phyloP scores from a whole-genome alignment of 805 yeast genomes.

The Lipomyces yamadae region DNA sequence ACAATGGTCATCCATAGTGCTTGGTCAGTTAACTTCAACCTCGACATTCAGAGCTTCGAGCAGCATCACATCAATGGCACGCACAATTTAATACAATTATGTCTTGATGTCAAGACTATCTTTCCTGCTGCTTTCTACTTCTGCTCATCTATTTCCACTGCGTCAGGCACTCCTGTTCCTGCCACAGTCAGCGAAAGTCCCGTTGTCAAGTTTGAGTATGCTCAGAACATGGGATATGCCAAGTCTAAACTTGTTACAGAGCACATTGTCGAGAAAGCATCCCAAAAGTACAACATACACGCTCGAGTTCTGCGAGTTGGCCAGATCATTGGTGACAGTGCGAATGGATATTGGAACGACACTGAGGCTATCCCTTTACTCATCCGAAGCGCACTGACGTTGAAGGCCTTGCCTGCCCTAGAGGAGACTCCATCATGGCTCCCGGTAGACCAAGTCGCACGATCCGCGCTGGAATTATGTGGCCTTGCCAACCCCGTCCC shows the following conservation, averaged over 20 bases:
- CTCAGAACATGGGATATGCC: constrained; percentile 34
- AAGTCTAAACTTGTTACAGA: constrained; percentile 31
- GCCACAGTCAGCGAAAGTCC: constrained; percentile 22
- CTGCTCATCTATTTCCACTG: constrained; percentile 31
- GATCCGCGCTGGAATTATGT: constrained; percentile 20
- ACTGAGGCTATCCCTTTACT: constrained; percentile 33
- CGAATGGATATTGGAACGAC: constrained; percentile 30
- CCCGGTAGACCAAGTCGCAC: constrained; percentile 33
- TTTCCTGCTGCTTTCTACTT: constrained; percentile 26
- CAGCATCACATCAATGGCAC: constrained; percentile 28
- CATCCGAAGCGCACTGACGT: constrained; percentile 26
- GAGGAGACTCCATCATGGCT: constrained; percentile 29
- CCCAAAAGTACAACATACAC: constrained; percentile 7
- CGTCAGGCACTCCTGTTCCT: constrained; percentile 27
- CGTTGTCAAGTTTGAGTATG: constrained; percentile 17
- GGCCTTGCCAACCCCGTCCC: constrained; percentile 10
- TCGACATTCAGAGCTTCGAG: constrained; percentile 26
- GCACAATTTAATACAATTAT: constrained; percentile 24
- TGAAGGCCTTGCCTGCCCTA: constrained; percentile 27
- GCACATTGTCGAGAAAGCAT: constrained; percentile 19
- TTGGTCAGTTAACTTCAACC: constrained; percentile 34
- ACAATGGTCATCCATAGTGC: constrained; percentile 30
- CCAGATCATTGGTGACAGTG: constrained; percentile 28
- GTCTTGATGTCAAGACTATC: constrained; percentile 16
- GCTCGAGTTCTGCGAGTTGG: constrained; percentile 31